Evolutionary conservation across 1,139 yeast genomes (phyloP).

Genomic region (Kluyveromyces sp.): DNA sequence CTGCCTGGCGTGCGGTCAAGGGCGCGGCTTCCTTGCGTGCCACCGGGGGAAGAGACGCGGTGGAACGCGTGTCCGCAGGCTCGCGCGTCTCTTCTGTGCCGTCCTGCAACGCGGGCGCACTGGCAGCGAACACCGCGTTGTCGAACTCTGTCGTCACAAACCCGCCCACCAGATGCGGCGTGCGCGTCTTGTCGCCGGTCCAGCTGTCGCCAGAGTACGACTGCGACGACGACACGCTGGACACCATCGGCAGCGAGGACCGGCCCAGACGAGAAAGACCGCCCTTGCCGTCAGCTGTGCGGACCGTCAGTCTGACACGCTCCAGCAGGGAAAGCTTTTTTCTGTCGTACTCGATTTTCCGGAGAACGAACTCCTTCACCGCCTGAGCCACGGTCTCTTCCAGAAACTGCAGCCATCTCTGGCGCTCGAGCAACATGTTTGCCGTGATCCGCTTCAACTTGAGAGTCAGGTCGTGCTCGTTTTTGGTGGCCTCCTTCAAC

Average conservation of each 20-base stretch:
- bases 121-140: constrained; percentile 18
- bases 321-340: constrained; percentile 73
- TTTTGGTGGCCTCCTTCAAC: constrained; percentile 71
- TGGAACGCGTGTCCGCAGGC: constrained; percentile 13
- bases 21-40: background rate
- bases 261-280: constrained; percentile 82
- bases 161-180: constrained; percentile 16
- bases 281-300: constrained; percentile 72
- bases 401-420: constrained; percentile 44
- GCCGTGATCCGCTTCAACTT: constrained; percentile 79
- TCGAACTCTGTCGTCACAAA: constrained; percentile 23
- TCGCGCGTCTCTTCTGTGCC: constrained; percentile 13
- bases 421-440: constrained; percentile 73
- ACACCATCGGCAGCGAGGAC: constrained; percentile 46
- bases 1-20: constrained; percentile 80
- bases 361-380: constrained; percentile 56
- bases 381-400: constrained; percentile 49
- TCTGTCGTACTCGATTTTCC: constrained; percentile 80
- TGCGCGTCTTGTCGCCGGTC: constrained; percentile 45
- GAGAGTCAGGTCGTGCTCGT: constrained; percentile 64
- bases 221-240: constrained; percentile 30
- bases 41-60: background rate
- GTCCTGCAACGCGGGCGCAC: background rate
- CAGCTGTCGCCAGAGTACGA: constrained; percentile 57
- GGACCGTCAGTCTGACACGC: constrained; percentile 61